A percentile compares a stretch with the other conserved stretches of the same genome.
Evolutionary conservation across 169 alveolate species (phyloP).

Genomic region (Eimeria zaria): DNA sequence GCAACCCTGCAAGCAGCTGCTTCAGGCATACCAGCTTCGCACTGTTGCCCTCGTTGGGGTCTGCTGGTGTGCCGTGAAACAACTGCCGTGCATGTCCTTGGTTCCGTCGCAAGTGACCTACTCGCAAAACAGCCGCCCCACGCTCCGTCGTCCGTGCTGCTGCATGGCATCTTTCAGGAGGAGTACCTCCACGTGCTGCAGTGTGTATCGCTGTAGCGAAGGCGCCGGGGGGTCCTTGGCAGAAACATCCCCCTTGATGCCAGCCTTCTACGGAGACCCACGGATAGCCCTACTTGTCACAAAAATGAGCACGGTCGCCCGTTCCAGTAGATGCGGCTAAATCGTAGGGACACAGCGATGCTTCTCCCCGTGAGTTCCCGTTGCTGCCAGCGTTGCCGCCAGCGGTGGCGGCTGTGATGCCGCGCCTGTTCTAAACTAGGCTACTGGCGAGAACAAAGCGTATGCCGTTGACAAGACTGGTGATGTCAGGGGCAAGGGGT

Average conservation of each 20-base stretch:
- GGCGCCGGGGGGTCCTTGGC: neutral
- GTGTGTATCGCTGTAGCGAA: neutral
- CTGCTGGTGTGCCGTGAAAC: constrained; percentile 16
- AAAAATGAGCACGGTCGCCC: neutral
- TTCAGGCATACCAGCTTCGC: neutral
- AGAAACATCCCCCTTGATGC: neutral
- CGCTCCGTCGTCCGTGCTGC: constrained; percentile 73
- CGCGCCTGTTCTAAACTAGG: neutral
- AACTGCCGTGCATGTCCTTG: neutral
- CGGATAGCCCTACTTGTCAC: neutral
- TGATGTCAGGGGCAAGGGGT: constrained; percentile 1
- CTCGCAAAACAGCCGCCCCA: constrained; percentile 58
- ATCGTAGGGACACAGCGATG: neutral
- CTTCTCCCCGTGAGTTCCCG: neutral
- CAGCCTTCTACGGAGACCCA: neutral
- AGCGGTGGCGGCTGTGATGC: neutral
- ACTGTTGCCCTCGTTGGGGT: neutral
- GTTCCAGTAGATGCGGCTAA: neutral
- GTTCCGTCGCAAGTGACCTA: constrained; percentile 24
- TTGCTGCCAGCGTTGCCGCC: neutral
- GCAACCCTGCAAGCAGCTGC: neutral
- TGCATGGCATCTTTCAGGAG: constrained; percentile 66
- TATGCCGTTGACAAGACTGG: neutral
- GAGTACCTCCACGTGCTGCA: constrained; percentile 1
- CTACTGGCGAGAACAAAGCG: neutral